A percentile compares a stretch with the other conserved stretches of the same genome.
phyloP scores from a whole-genome alignment of 225 moss, liverwort and hornwort genomes.

The Bryum argenteum region DNA sequence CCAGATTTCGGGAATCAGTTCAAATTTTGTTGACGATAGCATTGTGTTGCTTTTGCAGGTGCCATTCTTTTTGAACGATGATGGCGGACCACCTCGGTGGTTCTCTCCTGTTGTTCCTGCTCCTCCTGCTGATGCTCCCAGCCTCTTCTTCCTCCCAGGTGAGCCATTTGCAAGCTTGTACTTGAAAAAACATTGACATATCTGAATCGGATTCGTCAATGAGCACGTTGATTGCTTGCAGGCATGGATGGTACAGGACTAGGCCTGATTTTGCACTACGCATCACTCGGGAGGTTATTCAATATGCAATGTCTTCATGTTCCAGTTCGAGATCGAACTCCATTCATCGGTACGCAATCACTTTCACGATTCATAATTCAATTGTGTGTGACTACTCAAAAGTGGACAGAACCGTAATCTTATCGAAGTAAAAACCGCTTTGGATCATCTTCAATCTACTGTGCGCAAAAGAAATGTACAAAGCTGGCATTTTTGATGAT shows the following conservation, averaged over 20 bases:
- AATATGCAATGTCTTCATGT: constrained; percentile 62
- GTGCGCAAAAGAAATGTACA: no score
- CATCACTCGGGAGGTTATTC: constrained; percentile 52
- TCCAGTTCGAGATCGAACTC: constrained; percentile 63
- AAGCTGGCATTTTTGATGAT: no score
- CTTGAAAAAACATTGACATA: no score
- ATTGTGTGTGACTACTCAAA: no score
- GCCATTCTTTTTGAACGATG: constrained; percentile 36
- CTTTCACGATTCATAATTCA: no score
- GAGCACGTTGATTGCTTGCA: constrained; percentile 24
- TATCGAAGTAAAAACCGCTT: no score
- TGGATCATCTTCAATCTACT: no score
- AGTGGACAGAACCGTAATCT: no score
- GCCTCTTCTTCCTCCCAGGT: constrained; percentile 58
- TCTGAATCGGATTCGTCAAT: background rate
- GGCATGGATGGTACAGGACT: constrained; percentile 59
- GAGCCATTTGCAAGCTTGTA: background rate
- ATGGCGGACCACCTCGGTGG: constrained; percentile 67
- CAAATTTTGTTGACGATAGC: background rate
- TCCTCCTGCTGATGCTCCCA: constrained; percentile 49
- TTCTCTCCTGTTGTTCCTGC: constrained; percentile 50
- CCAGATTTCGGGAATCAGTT: no score
- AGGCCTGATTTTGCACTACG: constrained; percentile 51
- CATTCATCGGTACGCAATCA: constrained; percentile 52
- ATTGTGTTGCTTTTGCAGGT: constrained; percentile 29